A percentile compares a stretch with the other conserved stretches of the same genome.
Evolutionary conservation across 2,329 filamentous ascomycete genomes (phyloP).

Genomic region (Exophiala calicioides): DNA sequence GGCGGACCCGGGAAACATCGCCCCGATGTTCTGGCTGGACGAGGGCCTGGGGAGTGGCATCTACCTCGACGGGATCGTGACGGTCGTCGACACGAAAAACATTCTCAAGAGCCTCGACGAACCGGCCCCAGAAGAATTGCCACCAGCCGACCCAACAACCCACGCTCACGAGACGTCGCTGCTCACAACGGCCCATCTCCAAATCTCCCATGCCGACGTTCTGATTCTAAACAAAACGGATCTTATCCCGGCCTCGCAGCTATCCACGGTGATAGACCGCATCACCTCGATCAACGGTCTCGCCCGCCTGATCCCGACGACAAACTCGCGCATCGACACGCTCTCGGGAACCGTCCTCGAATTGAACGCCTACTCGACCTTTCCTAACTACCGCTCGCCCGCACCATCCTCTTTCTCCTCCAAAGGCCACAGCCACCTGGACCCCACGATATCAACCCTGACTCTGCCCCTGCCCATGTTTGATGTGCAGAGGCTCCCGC

Average conservation of each 20-base stretch:
- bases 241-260: conserved; percentile 69
- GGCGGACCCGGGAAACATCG: conserved; percentile 92
- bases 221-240: conserved; percentile 94
- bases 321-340: conserved; percentile 74
- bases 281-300: conserved; percentile 86
- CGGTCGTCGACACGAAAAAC: conserved; percentile 92
- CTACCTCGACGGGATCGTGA: conserved; percentile 95
- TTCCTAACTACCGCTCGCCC: conserved; percentile 53
- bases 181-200: conserved; percentile 89
- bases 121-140: conserved; percentile 43
- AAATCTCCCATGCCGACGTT: conserved; percentile 96
- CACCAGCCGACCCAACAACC: too few relatives aligned
- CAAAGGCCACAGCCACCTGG: conserved; percentile 87
- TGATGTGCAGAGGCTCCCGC: conserved; percentile 56
- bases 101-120: conserved; percentile 81
- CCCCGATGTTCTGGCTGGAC: conserved; percentile 96
- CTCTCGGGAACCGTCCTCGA: conserved; percentile 86
- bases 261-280: conserved; percentile 68
- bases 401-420: conserved; percentile 51
- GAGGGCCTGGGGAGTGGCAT: conserved; percentile 93
- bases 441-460: conserved; percentile 83
- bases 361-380: conserved; percentile 86
- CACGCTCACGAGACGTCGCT: conserved; percentile 58
- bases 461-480: conserved; percentile 69
- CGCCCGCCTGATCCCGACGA: conserved; percentile 79